Percentiles rank a stretch among this genome's conserved stretches.
phyloP scores from a whole-genome alignment of 257 asterid genomes.

The Jacaranda copaia region DNA sequence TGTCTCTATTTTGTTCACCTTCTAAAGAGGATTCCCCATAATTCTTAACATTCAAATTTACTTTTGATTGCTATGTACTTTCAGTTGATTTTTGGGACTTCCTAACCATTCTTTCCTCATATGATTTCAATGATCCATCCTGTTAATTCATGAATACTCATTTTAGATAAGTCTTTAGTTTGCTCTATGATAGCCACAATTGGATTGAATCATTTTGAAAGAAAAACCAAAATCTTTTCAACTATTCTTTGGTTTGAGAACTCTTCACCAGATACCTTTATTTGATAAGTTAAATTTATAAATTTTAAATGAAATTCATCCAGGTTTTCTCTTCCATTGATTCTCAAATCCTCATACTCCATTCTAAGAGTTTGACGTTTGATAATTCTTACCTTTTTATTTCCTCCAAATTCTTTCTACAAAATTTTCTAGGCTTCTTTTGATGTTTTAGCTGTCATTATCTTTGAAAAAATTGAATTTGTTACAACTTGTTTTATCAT shows the following conservation, averaged over 20 bases:
- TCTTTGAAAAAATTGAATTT: background rate
- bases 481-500: background rate
- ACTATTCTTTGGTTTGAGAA: background rate
- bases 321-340: conserved; percentile 19
- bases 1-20: background rate
- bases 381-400: background rate
- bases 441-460: background rate
- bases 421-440: background rate
- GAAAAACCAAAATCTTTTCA: conserved; percentile 1
- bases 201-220: conserved; percentile 1
- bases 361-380: conserved; percentile 22
- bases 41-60: background rate
- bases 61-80: conserved; percentile 11
- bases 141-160: conserved; percentile 19
- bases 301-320: background rate
- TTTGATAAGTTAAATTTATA: background rate
- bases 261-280: conserved; percentile 8
- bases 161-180: background rate
- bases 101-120: conserved; percentile 1
- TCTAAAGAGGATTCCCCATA: background rate
- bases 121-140: conserved; percentile 19
- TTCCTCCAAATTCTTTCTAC: background rate
- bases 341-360: background rate
- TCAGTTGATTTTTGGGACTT: conserved; percentile 11
- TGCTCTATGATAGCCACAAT: conserved; percentile 7